These are phyloP conservation scores for Xylariaceae sp. DNA, from an alignment of 2,329 filamentous ascomycete species.

Conservation along the genomic window DNA sequence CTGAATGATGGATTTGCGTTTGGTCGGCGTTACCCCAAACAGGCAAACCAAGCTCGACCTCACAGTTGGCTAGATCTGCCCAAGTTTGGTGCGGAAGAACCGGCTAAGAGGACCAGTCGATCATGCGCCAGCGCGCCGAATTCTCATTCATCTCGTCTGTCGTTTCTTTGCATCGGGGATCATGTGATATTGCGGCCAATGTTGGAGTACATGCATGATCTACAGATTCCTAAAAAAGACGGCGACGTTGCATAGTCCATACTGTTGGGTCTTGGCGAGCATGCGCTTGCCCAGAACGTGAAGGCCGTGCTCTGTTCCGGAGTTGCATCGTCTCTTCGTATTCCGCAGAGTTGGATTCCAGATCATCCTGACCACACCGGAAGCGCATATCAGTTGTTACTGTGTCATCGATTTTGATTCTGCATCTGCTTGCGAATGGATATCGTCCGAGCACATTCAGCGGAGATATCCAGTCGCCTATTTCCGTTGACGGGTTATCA, in stretches of 20 bases:
- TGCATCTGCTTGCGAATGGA: background rate
- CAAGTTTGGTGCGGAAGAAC: conserved; percentile 6
- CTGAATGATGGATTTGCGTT: background rate
- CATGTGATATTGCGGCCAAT: conserved; percentile 14
- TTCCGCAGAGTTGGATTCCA: background rate
- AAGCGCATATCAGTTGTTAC: background rate
- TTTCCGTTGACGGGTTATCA: background rate
- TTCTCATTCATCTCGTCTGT: background rate
- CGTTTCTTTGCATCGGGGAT: background rate
- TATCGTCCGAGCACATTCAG: background rate
- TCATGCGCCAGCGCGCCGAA: conserved; percentile 7
- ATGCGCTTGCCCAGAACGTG: background rate
- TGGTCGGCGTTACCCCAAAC: background rate
- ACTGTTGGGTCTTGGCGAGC: background rate
- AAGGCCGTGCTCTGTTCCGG: background rate
- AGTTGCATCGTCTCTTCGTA: too few species aligned
- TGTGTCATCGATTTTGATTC: background rate
- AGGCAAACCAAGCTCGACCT: background rate
- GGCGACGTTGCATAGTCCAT: conserved; percentile 4
- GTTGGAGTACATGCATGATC: conserved; percentile 3
- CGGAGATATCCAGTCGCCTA: background rate
- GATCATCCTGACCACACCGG: background rate
- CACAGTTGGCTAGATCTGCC: background rate
- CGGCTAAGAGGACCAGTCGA: conserved; percentile 7
- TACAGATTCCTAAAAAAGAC: conserved; percentile 2